Base-by-base conservation (phyloP, 495 filamentous ascomycete genomes). In the Aspergillus wentii region DNA sequence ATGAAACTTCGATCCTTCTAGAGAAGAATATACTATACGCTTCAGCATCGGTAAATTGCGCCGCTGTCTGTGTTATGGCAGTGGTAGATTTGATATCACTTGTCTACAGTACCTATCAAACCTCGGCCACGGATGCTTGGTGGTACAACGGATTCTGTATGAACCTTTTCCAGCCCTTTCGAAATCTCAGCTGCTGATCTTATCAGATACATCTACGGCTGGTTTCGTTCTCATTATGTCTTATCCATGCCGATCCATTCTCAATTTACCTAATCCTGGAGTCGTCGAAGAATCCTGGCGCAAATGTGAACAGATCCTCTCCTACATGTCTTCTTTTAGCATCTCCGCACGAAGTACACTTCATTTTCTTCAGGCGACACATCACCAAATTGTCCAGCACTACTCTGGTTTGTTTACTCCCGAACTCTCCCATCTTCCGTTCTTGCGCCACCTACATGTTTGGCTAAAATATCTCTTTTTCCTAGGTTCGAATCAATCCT, bases 71-170 rank as follows among this genome's bases (percentile, higher is more conserved):
- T 41, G 56, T 69, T 1, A 40, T 30, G 3, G 46, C 64, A 6
- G 69, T 67, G 2, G 49, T 65, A 15, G 64, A 70, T 15, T 43
- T 72, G 1, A 54, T 68, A 3, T 59, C 57, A 1, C 47, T 65
- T 9, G 49, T 69, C 3, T 49, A 62, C 32, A 40, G 52, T 10
- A 68, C 66, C 5, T 68, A 68, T 30, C 46, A 37, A 13, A 68
- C 68, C 3, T 45, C 51, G 4, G 33, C 45, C 3, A 64, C 68
- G 10, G 62, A 61, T 23, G 57, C 67, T 3, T 72, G 69, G 69
- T 72, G 69, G 64, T 71, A 66, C 40, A 67, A 66, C 48, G 62
- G 57, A 2, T 62, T 69, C 13, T 72, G 66, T 71, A 50, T n/a
- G 62, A 41, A 5, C 17, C 9, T 20, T 1, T 23, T 5, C n/a